Evolutionary conservation across 2,329 filamentous ascomycete species (phyloP).

Genomic region (Aspergillus latus): DNA sequence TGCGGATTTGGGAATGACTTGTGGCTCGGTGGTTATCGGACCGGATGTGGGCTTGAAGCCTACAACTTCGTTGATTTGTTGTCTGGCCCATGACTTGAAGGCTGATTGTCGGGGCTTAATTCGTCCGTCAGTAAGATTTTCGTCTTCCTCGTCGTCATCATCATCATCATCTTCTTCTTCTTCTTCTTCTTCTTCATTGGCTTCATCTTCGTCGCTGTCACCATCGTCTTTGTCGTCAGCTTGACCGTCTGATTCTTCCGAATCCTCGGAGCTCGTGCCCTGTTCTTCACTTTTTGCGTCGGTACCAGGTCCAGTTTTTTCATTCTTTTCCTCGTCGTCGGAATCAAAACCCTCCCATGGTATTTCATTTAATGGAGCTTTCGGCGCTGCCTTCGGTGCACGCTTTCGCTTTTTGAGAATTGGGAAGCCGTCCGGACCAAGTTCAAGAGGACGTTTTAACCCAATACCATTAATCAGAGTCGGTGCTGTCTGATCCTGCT

Average conservation of each 20-base stretch:
- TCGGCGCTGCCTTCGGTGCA: conserved; percentile 52
- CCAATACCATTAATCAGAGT: conserved; percentile 62
- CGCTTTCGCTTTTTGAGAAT: conserved; percentile 81
- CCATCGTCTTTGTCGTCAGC: conserved; percentile 28
- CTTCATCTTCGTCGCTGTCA: conserved; percentile 19
- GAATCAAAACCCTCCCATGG: conserved; percentile 49
- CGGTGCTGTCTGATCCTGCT: conserved; percentile 44
- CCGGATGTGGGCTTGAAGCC: conserved; percentile 60
- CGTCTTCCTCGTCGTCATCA: conserved; percentile 35
- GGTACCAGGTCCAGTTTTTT: conserved; percentile 26
- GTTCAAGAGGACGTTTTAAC: conserved; percentile 79
- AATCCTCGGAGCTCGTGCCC: conserved; percentile 24
- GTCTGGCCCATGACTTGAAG: conserved; percentile 91
- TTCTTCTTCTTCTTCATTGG: conserved; percentile 39
- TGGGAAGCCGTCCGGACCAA: conserved; percentile 76
- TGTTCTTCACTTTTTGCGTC: conserved; percentile 29
- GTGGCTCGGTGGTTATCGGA: conserved; percentile 33
- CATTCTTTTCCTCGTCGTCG: conserved; percentile 39
- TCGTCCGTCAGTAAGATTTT: conserved; percentile 27
- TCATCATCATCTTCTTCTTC: conserved; percentile 23
- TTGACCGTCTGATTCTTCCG: conserved; percentile 16
- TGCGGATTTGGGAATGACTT: conserved; percentile 29
- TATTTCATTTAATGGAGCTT: conserved; percentile 38
- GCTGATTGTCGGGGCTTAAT: conserved; percentile 55
- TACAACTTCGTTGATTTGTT: conserved; percentile 79